Evolutionary conservation across 495 filamentous ascomycete species (phyloP).

Genomic region (Talaromyces adpressus): DNA sequence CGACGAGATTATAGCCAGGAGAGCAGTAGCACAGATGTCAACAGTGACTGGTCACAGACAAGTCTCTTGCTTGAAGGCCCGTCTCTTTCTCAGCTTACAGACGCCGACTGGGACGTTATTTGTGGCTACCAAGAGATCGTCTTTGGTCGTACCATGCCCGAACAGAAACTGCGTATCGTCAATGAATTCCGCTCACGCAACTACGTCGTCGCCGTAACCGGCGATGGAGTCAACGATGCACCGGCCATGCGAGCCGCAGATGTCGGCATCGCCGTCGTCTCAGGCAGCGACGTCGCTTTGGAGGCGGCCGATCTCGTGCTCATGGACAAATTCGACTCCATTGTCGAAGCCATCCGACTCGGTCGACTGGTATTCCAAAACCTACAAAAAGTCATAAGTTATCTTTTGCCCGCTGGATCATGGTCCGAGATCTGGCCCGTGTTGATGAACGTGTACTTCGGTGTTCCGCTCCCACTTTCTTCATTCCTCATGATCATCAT

Average conservation of each 20-base stretch:
- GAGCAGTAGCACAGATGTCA: background rate
- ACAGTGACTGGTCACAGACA: conserved; percentile 5
- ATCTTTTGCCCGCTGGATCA: conserved; percentile 54
- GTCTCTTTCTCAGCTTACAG: conserved; percentile 49
- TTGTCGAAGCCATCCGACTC: conserved; percentile 60
- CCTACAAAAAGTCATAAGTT: conserved; percentile 48
- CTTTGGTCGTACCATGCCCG: conserved; percentile 67
- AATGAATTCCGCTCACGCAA: conserved; percentile 51
- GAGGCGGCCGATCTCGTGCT: conserved; percentile 68
- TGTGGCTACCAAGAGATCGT: conserved; percentile 57
- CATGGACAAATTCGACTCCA: conserved; percentile 56
- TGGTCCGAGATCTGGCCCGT: conserved; percentile 70
- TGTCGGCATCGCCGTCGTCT: conserved; percentile 45
- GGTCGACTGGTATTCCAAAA: conserved; percentile 51
- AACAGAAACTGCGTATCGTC: conserved; percentile 72
- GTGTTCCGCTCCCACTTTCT: conserved; percentile 58
- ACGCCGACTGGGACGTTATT: conserved; percentile 50
- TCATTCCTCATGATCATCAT: conserved; percentile 66
- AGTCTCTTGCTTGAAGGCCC: conserved; percentile 40
- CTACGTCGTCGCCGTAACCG: conserved; percentile 44
- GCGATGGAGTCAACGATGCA: conserved; percentile 55
- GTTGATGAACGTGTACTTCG: conserved; percentile 59
- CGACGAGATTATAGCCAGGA: background rate
- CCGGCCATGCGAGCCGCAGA: conserved; percentile 49
- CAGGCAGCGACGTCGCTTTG: conserved; percentile 55